These are phyloP conservation scores for Xylaria sp. DNA, from an alignment of 495 filamentous ascomycete genomes.

Conservation along the genomic window DNA sequence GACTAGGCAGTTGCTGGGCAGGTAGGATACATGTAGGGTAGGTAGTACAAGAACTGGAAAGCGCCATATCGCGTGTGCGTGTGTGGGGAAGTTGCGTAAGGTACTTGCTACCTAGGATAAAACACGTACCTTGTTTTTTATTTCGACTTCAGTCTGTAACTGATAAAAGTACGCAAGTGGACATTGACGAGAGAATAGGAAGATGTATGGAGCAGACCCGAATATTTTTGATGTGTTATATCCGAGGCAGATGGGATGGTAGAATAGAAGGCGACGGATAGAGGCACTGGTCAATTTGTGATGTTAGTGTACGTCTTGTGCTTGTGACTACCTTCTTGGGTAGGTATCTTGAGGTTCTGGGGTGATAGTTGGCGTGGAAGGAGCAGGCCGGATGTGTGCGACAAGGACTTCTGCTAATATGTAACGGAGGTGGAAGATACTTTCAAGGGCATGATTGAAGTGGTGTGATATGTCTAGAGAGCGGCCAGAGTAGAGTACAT, in stretches of 20 bases:
- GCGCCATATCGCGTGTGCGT: background rate
- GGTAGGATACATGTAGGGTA: slow-evolving; percentile 3
- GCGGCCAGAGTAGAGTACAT: background rate
- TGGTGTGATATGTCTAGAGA: background rate
- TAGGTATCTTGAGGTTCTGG: no score
- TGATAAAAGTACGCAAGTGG: background rate
- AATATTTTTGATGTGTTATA: background rate
- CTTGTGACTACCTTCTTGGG: no score
- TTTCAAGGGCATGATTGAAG: background rate
- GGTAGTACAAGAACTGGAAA: background rate
- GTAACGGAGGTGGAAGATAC: background rate
- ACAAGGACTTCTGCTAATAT: background rate
- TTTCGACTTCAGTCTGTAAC: background rate
- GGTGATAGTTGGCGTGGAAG: no score
- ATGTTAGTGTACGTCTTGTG: background rate
- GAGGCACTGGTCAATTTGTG: background rate
- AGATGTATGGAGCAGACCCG: background rate
- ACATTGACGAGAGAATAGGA: background rate
- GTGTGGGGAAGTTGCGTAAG: background rate
- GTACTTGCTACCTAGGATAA: background rate
- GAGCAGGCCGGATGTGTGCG: no score
- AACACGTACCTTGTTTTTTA: background rate
- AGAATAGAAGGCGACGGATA: background rate
- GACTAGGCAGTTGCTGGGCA: background rate
- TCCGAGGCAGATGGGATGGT: background rate